Evolutionary conservation across 1,139 yeast genomes (phyloP), one percentile per base, ranked within the genome.

Genomic region (Geotrichum histeridarum): DNA sequence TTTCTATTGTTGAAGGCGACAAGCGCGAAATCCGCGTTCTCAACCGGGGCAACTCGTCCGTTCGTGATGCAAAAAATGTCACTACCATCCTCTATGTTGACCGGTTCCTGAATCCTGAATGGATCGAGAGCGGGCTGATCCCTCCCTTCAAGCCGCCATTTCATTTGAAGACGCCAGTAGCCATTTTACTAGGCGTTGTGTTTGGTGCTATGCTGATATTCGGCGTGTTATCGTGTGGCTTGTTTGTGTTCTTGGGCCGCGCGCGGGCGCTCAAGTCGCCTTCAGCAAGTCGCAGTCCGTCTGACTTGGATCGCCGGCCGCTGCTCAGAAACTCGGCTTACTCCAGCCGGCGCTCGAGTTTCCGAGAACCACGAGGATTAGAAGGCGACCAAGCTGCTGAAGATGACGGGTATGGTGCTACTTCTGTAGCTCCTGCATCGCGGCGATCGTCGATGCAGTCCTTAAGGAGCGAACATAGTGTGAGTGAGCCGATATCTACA

Each of bases 41-140:
- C 22, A 77, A 80, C 32, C 81, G 79, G 62, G 97, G 96, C 1
- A 83, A 91, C 62, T 77, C 90, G 0, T 74, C 81, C 8, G 66
- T 70, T 17, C 60, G 60, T 14, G 43, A 54, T 11, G 51, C 36
- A 9, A 22, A 14, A 12, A 48, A 48, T 17, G 54, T 46, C 4
- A 53, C 71, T 2, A 88, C 96, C 57, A 81, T 90, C 1, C 80
- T 88, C 56, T 70, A 86, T 17, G 74, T 89, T 35, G 96, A 90
- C 62, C 74, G 82, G 53, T 91, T 93, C 4, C 71, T 83, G 14
- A 73, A 80, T 9, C 79, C 84, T 5, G 67, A 68, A 1, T 89
- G 97, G 96, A 47, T 55, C 30, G 54, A 48, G 6, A 57, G 45
- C 8, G 37, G 48, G 31, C 51, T 60, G 8, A 45, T 48, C 14